phyloP scores from a whole-genome alignment of 2,329 filamentous ascomycete species.

The Colletotrichum gloeosporioides region DNA sequence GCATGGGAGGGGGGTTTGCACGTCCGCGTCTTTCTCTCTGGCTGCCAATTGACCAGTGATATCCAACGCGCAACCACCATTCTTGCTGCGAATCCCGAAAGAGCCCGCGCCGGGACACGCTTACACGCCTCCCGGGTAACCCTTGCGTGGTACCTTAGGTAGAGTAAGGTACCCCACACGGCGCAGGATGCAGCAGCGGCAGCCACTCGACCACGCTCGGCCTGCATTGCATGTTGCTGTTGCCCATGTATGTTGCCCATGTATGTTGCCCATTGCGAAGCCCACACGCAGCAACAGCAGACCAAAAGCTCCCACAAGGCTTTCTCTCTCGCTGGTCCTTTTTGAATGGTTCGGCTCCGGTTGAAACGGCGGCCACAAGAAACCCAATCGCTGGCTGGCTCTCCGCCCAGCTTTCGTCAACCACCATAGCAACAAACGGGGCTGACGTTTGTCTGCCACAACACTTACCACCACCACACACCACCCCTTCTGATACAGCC shows the following conservation, averaged over 20 bases:
- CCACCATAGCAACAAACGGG: neutral
- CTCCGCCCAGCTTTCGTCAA: neutral
- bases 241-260: neutral
- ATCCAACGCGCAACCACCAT: conserved; percentile 2
- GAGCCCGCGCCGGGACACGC: neutral
- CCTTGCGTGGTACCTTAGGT: neutral
- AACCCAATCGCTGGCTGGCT: neutral
- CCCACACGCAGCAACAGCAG: neutral
- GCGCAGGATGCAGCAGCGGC: neutral
- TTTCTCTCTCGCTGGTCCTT: neutral
- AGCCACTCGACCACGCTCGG: neutral
- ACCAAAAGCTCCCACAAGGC: neutral
- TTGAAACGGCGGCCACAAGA: neutral
- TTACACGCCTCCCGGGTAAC: neutral
- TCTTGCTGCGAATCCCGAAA: neutral
- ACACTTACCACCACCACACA: neutral
- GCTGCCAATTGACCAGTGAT: conserved; percentile 14
- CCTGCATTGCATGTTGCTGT: neutral
- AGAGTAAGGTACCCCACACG: neutral
- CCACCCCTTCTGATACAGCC: neutral
- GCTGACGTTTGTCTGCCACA: neutral
- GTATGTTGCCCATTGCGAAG: neutral
- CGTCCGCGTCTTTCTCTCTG: neutral
- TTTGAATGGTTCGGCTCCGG: neutral
- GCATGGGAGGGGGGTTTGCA: neutral